Base-by-base conservation (phyloP, 345 rosid genomes). In the Xanthoceras sorbifolium region DNA sequence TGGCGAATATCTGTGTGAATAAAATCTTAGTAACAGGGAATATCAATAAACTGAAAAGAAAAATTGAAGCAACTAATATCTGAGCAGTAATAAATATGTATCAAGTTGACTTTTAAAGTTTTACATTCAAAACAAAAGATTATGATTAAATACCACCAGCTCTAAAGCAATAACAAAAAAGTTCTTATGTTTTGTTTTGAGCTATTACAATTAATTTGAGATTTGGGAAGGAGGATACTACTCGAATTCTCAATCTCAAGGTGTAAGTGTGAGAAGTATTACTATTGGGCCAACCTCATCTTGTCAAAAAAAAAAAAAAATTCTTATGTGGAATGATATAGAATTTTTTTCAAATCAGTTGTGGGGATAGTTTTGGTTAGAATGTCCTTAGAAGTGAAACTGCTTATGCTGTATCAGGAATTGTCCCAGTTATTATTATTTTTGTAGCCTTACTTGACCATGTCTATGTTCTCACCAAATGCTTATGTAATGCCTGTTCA, bases 401-500 rank as follows among this genome's bases (percentile, higher is more conserved):
- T 34, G 10, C 25, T 44, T 40, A 12, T n/a, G 66, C 23, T 63
- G 18, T 63, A 31, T 29, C 36, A 6, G 22, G 20, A 55, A 32
- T 26, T 6, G 55, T 11, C 29, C n/a, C 44, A 2, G 32, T 64
- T 22, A 64, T 64, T 44, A 55, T 11, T 57, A n/a, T 59, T 28
- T 55, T 31, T 29, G n/a, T n/a, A 10, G n/a, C 28, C 12, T 44
- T 10, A 18, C 14, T 78, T 78, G 14, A 44, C n/a, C 40, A 44
- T 62, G 18, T 48, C 40, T 15, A 18, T n/a, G 42, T 60, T 73
- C 29, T 67, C 15, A 3, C 34, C 22, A 46, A 55, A 36, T 11
- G 25, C 12, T 85, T 64, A 31, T 60, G 7, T 29, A 15, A 72
- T n/a, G 26, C 57, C 50, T 54, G 2, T 64, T 77, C 62, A 78